These are phyloP conservation scores for Chytridium lagenaria DNA, from an alignment of 371 early-diverging fungal species.

Conservation along the genomic window DNA sequence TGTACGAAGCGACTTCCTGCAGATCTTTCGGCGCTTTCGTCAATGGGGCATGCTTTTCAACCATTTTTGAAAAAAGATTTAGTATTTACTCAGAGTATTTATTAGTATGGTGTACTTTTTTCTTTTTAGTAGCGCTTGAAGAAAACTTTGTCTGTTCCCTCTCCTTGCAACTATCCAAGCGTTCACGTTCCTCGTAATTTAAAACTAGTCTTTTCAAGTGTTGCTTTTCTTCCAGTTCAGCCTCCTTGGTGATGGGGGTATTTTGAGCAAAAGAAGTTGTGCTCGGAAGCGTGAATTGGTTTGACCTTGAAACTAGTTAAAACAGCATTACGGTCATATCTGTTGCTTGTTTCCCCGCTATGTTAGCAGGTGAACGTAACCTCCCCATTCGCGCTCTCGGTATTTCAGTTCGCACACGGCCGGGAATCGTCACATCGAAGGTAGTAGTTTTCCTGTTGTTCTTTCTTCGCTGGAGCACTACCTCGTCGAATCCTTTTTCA, in stretches of 20 bases:
- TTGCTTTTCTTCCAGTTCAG: constrained; percentile 85
- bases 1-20: constrained; percentile 62
- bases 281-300: constrained; percentile 82
- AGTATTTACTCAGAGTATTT: no score
- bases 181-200: constrained; percentile 70
- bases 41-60: no score
- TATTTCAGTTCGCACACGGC: constrained; percentile 43
- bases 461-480: constrained; percentile 84
- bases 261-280: constrained; percentile 84
- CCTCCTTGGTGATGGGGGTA: constrained; percentile 84
- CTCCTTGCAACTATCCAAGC: neutral
- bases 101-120: no score
- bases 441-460: constrained; percentile 73
- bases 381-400: constrained; percentile 48
- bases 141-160: no score
- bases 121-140: no score
- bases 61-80: no score
- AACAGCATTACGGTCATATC: constrained; percentile 45
- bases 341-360: constrained; percentile 93
- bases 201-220: constrained; percentile 90
- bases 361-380: constrained; percentile 86
- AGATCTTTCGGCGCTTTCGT: neutral
- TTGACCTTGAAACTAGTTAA: constrained; percentile 54
- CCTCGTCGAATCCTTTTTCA: constrained; percentile 78
- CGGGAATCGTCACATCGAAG: constrained; percentile 87